Conservation (phyloP, 2,329 filamentous ascomycete genomes). For the Claviceps citrina region DNA sequence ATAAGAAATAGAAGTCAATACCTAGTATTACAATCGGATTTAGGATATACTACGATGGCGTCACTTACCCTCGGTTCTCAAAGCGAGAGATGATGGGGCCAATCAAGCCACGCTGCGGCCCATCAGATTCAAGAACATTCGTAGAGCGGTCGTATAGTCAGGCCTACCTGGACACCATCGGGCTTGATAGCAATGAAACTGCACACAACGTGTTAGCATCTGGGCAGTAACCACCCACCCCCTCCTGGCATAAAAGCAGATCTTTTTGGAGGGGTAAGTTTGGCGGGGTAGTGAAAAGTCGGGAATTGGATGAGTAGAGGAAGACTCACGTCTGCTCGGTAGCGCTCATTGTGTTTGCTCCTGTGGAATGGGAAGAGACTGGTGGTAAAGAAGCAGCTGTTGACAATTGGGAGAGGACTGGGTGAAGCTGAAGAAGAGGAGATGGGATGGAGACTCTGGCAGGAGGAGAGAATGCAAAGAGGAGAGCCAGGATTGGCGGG, state of each 20-base stretch:
- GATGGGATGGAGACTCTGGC: slow-evolving; percentile 9
- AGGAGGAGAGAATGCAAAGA: slow-evolving; percentile 18
- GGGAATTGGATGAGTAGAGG: neutral
- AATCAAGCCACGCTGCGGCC: slow-evolving; percentile 73
- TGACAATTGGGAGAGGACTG: slow-evolving; percentile 14
- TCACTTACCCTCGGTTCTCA: slow-evolving; percentile 77
- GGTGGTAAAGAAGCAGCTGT: slow-evolving; percentile 12
- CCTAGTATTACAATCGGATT: neutral
- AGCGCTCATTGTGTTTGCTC: slow-evolving; percentile 46
- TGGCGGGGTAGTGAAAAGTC: slow-evolving; percentile 18
- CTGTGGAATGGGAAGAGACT: slow-evolving; percentile 13
- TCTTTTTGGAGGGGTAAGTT: slow-evolving; percentile 12
- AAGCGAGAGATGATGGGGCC: slow-evolving; percentile 97
- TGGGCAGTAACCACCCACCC: neutral
- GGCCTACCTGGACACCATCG: slow-evolving; percentile 87
- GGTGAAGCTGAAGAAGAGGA: slow-evolving; percentile 15
- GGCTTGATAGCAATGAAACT: slow-evolving; percentile 99
- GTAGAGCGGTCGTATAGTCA: neutral
- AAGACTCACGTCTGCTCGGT: slow-evolving; percentile 68
- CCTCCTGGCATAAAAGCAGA: neutral
- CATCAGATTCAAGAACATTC: neutral
- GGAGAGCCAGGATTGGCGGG: slow-evolving; percentile 28
- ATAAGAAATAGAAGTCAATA: slow-evolving; percentile 2
- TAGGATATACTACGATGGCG: no score
- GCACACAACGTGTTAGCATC: slow-evolving; percentile 15